Conservation (phyloP, 768 basidiomycete species). For the Coprinopsis cinerea region DNA sequence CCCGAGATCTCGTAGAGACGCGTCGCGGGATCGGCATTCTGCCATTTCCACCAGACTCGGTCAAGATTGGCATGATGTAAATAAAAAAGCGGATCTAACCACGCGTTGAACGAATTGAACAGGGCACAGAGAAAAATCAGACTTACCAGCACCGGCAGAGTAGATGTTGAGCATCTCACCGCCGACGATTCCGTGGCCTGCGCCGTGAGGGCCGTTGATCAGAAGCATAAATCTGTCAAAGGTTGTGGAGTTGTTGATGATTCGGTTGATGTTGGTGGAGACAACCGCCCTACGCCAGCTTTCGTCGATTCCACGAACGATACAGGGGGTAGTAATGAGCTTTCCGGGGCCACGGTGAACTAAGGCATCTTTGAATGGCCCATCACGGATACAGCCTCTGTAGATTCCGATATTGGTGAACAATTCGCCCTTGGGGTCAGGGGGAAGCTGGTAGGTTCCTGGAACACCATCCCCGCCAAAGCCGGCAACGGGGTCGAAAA, state of each 20-base stretch:
- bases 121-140: neutral
- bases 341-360: conserved; percentile 8
- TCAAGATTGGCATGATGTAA: conserved; percentile 21
- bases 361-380: conserved; percentile 7
- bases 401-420: neutral
- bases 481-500: conserved; percentile 6
- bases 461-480: conserved; percentile 10
- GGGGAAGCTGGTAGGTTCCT: conserved; percentile 7
- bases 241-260: conserved; percentile 1
- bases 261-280: neutral
- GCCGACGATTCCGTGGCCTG: conserved; percentile 10
- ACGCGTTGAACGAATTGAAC: neutral
- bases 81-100: conserved; percentile 20
- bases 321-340: conserved; percentile 7
- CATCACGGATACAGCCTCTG: conserved; percentile 4
- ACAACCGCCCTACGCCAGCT: neutral
- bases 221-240: conserved; percentile 5
- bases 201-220: conserved; percentile 7
- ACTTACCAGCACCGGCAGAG: conserved; percentile 7
- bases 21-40: conserved; percentile 12
- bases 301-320: conserved; percentile 6
- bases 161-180: conserved; percentile 11
- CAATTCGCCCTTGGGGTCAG: conserved; percentile 1
- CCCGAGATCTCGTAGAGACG: conserved; percentile 18
- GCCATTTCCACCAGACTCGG: conserved; percentile 21